A percentile compares a stretch with the other conserved stretches of the same genome.
These are phyloP conservation scores for Talaromyces sp. DNA, from an alignment of 2,329 filamentous ascomycete genomes.

Conservation along the genomic window DNA sequence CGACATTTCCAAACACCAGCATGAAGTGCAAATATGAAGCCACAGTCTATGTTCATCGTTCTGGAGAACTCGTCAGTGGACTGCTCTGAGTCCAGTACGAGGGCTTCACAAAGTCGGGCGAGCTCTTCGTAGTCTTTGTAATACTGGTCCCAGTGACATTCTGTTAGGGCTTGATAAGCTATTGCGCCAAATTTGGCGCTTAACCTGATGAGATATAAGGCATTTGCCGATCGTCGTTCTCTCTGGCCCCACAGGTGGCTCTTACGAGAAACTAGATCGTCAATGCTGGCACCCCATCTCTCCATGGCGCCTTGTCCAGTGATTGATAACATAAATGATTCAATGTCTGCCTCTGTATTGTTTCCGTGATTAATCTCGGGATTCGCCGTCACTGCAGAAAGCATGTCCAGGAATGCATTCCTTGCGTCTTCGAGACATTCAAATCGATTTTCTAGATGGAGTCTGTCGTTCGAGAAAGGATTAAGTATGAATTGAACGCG, in stretches of 20 bases:
- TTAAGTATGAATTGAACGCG: conserved; percentile 14
- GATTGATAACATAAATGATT: neutral
- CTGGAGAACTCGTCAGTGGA: conserved; percentile 15
- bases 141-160: conserved; percentile 19
- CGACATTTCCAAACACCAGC: conserved; percentile 27
- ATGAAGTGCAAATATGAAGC: conserved; percentile 22
- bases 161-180: conserved; percentile 6
- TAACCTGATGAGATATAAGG: conserved; percentile 12
- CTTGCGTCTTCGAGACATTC: conserved; percentile 14
- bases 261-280: conserved; percentile 9
- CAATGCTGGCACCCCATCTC: conserved; percentile 12
- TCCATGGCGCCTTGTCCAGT: neutral
- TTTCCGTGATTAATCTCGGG: neutral
- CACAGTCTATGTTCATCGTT: conserved; percentile 17
- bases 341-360: neutral
- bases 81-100: conserved; percentile 9
- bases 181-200: conserved; percentile 5
- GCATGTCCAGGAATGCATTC: conserved; percentile 16
- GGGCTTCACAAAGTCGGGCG: conserved; percentile 5
- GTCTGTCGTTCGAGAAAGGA: neutral
- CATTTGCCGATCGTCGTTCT: conserved; percentile 11
- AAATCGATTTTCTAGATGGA: conserved; percentile 12
- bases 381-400: conserved; percentile 5
- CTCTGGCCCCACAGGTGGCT: conserved; percentile 5
- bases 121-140: conserved; percentile 14